Conservation (phyloP, 2,329 filamentous ascomycete genomes). For the Penicillium sp. region DNA sequence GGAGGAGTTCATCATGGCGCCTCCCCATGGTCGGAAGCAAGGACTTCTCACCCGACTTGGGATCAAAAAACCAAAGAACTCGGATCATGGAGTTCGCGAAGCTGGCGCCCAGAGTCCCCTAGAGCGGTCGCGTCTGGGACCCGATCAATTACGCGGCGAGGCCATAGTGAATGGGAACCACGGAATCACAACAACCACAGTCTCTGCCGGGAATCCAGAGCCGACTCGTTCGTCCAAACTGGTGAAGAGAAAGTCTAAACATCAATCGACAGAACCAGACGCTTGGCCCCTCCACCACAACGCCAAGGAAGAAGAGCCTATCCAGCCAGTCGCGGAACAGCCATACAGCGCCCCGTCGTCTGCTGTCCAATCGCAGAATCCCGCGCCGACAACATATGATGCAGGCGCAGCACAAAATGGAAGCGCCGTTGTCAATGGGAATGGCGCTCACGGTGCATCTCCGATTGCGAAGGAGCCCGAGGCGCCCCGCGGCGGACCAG, state of each 20-base stretch:
- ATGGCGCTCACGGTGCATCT: not conserved
- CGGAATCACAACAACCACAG: constrained; percentile 21
- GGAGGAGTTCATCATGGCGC: constrained; percentile 37
- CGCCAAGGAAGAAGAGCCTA: constrained; percentile 1
- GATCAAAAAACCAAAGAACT: constrained; percentile 29
- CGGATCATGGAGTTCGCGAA: constrained; percentile 50
- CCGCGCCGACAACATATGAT: not conserved
- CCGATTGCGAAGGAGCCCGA: constrained; percentile 12
- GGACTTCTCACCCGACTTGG: constrained; percentile 37
- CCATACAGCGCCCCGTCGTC: constrained; percentile 9
- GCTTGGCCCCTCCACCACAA: constrained; percentile 29
- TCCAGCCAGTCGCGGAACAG: constrained; percentile 14
- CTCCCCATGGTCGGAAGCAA: constrained; percentile 30
- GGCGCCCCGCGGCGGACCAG: constrained; percentile 8
- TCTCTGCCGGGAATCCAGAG: constrained; percentile 19
- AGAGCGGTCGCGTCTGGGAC: constrained; percentile 58
- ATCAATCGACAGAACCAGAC: constrained; percentile 16
- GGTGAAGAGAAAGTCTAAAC: constrained; percentile 30
- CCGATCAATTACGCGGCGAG: constrained; percentile 32
- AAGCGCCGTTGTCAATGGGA: constrained; percentile 13
- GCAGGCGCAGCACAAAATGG: constrained; percentile 10
- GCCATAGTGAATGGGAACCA: constrained; percentile 14
- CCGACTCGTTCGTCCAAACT: constrained; percentile 28
- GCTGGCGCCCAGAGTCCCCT: constrained; percentile 58
- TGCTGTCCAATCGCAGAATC: constrained; percentile 1